These are phyloP conservation scores for Osmozyma mogii DNA, from an alignment of 805 yeast species.

Conservation along the genomic window DNA sequence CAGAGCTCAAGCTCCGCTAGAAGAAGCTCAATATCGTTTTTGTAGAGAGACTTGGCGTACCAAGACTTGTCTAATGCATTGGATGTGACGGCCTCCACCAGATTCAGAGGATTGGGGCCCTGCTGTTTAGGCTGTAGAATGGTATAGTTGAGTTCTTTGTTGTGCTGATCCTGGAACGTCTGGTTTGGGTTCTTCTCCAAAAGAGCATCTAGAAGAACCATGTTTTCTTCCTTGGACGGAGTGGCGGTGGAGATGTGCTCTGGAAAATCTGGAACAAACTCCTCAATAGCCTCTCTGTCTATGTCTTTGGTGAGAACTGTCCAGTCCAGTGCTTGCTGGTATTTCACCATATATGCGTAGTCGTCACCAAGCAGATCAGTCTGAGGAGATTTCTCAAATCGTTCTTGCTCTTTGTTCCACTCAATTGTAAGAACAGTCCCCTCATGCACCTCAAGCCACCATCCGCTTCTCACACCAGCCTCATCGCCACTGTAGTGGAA, in stretches of 20 bases:
- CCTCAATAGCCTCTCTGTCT: conserved; percentile 18
- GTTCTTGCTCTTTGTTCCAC: conserved; percentile 26
- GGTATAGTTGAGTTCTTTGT: conserved; percentile 34
- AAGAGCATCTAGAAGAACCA: conserved; percentile 30
- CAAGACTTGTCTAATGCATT: conserved; percentile 56
- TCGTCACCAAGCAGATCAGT: conserved; percentile 21
- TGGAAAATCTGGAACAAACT: conserved; percentile 4
- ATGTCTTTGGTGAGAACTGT: conserved; percentile 9
- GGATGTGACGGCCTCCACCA: conserved; percentile 30
- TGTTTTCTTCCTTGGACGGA: conserved; percentile 44
- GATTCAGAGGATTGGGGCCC: conserved; percentile 18
- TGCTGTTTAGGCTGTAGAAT: conserved; percentile 31
- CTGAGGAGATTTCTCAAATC: conserved; percentile 13
- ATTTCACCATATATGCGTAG: conserved; percentile 29
- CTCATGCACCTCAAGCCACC: conserved; percentile 32
- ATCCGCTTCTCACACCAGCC: conserved; percentile 25
- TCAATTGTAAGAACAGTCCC: conserved; percentile 22
- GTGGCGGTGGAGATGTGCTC: conserved; percentile 35
- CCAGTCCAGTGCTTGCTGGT: conserved; percentile 22
- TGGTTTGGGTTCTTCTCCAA: conserved; percentile 11
- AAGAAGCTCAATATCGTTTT: conserved; percentile 19
- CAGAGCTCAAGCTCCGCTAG: conserved; percentile 50
- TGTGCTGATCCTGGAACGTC: conserved; percentile 16
- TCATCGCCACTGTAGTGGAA: conserved; percentile 37
- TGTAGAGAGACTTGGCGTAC: conserved; percentile 38